Percentiles rank a stretch among this genome's conserved stretches.
Evolutionary conservation across 192 early-diverging fungal species (phyloP).

Genomic region (Cetraspora pellucida): DNA sequence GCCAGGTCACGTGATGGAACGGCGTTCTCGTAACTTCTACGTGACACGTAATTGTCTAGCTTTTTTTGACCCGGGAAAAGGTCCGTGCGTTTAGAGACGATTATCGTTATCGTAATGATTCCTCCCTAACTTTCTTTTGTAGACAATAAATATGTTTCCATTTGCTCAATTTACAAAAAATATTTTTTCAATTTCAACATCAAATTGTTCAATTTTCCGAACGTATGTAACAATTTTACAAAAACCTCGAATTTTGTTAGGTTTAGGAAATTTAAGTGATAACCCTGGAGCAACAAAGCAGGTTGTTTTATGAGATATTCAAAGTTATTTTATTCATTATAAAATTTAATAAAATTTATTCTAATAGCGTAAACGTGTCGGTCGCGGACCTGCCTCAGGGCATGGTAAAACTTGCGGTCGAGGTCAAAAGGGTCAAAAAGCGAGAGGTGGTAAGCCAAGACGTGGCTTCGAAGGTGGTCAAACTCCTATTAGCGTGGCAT

Average conservation of each 20-base stretch:
- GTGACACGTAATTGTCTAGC: too few relatives aligned
- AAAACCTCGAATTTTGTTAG: background rate
- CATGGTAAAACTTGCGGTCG: slow-evolving; percentile 89
- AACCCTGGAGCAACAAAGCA: slow-evolving; percentile 19
- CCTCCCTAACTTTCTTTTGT: too few relatives aligned
- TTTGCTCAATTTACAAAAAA: too few relatives aligned
- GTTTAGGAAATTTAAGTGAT: slow-evolving; percentile 14
- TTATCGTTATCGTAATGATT: too few relatives aligned
- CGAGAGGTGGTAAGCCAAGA: slow-evolving; percentile 72
- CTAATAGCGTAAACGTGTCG: slow-evolving; percentile 52
- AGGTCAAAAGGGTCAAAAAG: slow-evolving; percentile 90
- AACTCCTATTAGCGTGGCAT: slow-evolving; percentile 75
- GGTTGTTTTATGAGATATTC: background rate
- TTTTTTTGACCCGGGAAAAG: too few relatives aligned
- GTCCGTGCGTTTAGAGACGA: too few relatives aligned
- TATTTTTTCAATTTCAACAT: background rate
- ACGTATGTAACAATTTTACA: slow-evolving; percentile 8
- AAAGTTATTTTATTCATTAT: background rate
- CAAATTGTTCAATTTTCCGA: background rate
- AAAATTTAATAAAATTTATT: background rate
- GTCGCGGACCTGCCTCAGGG: slow-evolving; percentile 84
- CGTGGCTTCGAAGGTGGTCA: slow-evolving; percentile 95
- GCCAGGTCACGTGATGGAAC: too few relatives aligned
- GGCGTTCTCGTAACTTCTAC: too few relatives aligned
- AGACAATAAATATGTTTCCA: too few relatives aligned